Conservation (phyloP, 2,329 filamentous ascomycete species). For the Fusarium luffae region DNA sequence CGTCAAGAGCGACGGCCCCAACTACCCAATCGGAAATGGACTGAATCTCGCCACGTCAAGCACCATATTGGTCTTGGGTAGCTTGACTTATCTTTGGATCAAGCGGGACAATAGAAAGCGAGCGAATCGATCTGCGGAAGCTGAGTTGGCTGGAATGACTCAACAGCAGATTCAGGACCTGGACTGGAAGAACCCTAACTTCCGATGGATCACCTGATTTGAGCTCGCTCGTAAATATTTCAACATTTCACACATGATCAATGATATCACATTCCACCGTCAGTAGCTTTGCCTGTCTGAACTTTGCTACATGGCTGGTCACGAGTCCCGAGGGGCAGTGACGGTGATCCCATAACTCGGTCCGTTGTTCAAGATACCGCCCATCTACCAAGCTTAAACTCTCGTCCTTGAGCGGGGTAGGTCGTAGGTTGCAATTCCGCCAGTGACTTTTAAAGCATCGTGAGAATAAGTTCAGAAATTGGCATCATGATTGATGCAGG, state of each 20-base stretch:
- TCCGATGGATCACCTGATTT: constrained; percentile 61
- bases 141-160: constrained; percentile 64
- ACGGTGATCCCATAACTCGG: not conserved
- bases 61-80: constrained; percentile 60
- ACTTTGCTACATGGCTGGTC: not conserved
- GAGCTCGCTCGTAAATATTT: not conserved
- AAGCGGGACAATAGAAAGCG: constrained; percentile 65
- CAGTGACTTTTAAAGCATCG: not conserved
- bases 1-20: constrained; percentile 69
- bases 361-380: not conserved
- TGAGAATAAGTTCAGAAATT: not conserved
- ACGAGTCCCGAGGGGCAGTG: not conserved
- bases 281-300: too few species aligned
- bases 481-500: not conserved
- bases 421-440: not conserved
- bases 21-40: constrained; percentile 76
- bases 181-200: constrained; percentile 74
- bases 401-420: too few species aligned
- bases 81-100: constrained; percentile 68
- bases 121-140: constrained; percentile 45
- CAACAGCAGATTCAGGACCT: constrained; percentile 66
- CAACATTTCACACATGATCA: not conserved
- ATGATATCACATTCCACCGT: not conserved
- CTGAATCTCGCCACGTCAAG: constrained; percentile 71
- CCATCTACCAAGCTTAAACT: not conserved